phyloP scores from a whole-genome alignment of 2,329 filamentous ascomycete species.

The Botryotinia globosa region DNA sequence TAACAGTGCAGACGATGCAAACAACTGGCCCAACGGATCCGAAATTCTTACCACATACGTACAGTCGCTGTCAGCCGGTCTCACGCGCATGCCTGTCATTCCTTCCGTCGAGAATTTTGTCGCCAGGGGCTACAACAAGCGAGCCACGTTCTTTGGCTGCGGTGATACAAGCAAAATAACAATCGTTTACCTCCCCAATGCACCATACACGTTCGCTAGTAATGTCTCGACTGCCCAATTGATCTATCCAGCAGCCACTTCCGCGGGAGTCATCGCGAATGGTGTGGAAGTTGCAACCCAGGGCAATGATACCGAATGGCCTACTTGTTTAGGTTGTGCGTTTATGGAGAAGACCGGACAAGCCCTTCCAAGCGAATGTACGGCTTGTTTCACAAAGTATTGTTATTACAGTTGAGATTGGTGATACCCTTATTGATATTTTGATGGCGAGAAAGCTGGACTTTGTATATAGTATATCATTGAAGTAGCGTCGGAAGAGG shows the following conservation, averaged over 20 bases:
- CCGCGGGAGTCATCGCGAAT: slow-evolving; percentile 43
- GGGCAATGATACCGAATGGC: slow-evolving; percentile 38
- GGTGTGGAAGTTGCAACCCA: slow-evolving; percentile 42
- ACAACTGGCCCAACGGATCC: slow-evolving; percentile 43
- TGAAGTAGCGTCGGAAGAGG: background rate
- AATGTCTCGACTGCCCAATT: slow-evolving; percentile 38
- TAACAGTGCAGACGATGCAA: slow-evolving; percentile 45
- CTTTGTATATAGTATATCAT: background rate
- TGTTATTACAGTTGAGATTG: slow-evolving; percentile 33
- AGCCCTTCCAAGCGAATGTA: slow-evolving; percentile 39
- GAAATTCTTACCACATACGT: slow-evolving; percentile 40
- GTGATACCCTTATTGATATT: background rate
- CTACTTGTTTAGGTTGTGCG: slow-evolving; percentile 44
- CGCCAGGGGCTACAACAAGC: slow-evolving; percentile 32
- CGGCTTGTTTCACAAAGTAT: slow-evolving; percentile 43
- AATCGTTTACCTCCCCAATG: slow-evolving; percentile 43
- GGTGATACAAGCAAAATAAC: slow-evolving; percentile 31
- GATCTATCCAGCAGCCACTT: slow-evolving; percentile 40
- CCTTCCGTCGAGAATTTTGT: slow-evolving; percentile 41
- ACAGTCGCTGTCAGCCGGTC: slow-evolving; percentile 24
- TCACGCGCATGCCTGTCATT: slow-evolving; percentile 46
- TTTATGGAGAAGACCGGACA: slow-evolving; percentile 40
- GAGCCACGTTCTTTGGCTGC: slow-evolving; percentile 46
- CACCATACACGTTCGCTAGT: slow-evolving; percentile 39
- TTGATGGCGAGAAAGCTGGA: background rate